Evolutionary conservation across 176 grass and related monocot species (phyloP).

Genomic region (sorghum (Sorghum bicolor)): DNA sequence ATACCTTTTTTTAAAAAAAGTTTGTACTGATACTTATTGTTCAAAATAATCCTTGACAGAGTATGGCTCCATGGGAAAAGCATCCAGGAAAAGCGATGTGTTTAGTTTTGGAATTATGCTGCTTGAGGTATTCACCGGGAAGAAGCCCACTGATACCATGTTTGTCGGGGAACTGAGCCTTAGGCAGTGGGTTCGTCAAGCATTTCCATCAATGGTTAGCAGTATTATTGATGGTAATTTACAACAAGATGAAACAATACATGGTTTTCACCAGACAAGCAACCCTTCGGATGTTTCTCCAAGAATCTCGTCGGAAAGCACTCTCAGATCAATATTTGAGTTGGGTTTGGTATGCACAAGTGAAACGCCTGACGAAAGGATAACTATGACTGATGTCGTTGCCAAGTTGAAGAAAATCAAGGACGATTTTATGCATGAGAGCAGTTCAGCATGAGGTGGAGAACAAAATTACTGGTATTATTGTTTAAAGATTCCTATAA

Average conservation of each 20-base stretch:
- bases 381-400: background rate
- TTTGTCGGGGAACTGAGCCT: background rate
- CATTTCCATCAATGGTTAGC: background rate
- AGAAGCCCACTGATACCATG: background rate
- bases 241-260: background rate
- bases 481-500: background rate
- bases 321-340: background rate
- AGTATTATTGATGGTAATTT: background rate
- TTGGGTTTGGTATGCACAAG: background rate
- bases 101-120: slow-evolving; percentile 6
- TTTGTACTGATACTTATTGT: background rate
- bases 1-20: background rate
- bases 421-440: background rate
- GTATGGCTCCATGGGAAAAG: background rate
- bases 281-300: background rate
- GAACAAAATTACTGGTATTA: background rate
- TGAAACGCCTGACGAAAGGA: background rate
- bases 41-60: background rate
- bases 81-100: background rate
- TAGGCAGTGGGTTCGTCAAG: background rate
- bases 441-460: background rate
- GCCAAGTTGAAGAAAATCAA: background rate
- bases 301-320: background rate
- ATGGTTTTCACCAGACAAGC: background rate
- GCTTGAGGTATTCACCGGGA: background rate